These are phyloP conservation scores for Fusarium setosum DNA, from an alignment of 2,329 filamentous ascomycete genomes.

Conservation along the genomic window DNA sequence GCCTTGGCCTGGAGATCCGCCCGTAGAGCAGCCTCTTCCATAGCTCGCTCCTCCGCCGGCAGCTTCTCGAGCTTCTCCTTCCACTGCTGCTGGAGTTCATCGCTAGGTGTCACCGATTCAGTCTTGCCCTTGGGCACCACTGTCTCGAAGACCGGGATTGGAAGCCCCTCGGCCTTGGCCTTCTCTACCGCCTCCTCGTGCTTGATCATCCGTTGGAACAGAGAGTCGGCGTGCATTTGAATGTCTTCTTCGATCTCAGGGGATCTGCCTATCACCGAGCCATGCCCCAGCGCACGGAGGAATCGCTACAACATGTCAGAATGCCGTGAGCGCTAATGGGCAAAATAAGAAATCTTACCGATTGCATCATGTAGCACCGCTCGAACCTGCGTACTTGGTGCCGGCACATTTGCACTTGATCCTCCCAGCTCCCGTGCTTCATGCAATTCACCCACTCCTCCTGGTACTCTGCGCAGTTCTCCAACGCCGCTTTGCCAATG, in stretches of 20 bases:
- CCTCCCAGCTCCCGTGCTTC: slow-evolving; percentile 73
- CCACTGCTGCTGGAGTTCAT: slow-evolving; percentile 62
- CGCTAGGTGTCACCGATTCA: slow-evolving; percentile 46
- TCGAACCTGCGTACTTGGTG: slow-evolving; percentile 82
- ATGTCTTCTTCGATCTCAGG: slow-evolving; percentile 83
- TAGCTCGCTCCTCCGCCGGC: slow-evolving; percentile 65
- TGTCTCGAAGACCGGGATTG: slow-evolving; percentile 69
- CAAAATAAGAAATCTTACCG: slow-evolving; percentile 59
- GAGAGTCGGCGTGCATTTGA: slow-evolving; percentile 92
- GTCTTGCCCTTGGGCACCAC: slow-evolving; percentile 56
- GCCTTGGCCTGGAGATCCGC: slow-evolving; percentile 71
- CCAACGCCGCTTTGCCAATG: slow-evolving; percentile 84
- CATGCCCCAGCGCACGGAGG: slow-evolving; percentile 89
- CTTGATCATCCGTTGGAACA: slow-evolving; percentile 88
- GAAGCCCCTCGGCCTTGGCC: slow-evolving; percentile 71
- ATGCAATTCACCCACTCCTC: slow-evolving; percentile 87
- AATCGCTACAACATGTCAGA: slow-evolving; percentile 72
- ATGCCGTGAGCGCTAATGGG: neutral
- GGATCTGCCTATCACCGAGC: slow-evolving; percentile 73
- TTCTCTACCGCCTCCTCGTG: slow-evolving; percentile 82
- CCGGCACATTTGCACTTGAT: slow-evolving; percentile 83
- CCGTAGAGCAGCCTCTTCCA: slow-evolving; percentile 73
- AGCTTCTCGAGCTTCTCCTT: slow-evolving; percentile 68
- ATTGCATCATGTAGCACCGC: slow-evolving; percentile 90
- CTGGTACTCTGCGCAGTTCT: slow-evolving; percentile 94